Conservation (phyloP, 768 basidiomycete species). For the Tulasnella sp. region DNA sequence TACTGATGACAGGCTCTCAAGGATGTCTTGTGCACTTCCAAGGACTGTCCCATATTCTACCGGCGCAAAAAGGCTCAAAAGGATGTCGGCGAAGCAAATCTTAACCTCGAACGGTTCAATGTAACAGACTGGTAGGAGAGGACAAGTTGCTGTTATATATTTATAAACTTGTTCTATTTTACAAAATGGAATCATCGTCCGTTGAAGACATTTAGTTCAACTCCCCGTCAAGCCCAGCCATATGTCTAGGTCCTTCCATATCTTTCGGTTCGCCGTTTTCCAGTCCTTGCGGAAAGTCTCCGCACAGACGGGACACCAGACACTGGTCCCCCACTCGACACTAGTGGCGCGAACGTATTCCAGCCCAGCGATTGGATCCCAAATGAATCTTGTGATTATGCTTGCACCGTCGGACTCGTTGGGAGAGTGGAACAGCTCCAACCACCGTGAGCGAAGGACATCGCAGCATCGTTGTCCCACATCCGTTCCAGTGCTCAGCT, state of each 20-base stretch:
- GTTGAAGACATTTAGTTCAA: neutral
- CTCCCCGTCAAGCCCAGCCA: neutral
- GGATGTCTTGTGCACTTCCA: slow-evolving; percentile 95
- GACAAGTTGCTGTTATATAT: neutral
- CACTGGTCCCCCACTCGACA: no score
- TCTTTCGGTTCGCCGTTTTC: neutral
- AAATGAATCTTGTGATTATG: neutral
- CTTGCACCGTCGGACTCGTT: neutral
- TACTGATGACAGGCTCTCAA: slow-evolving; percentile 24
- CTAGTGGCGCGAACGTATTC: neutral
- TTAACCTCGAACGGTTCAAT: slow-evolving; percentile 76
- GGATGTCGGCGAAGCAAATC: slow-evolving; percentile 80
- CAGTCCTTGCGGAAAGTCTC: neutral
- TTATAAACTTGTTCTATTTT: neutral
- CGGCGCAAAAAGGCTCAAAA: slow-evolving; percentile 98
- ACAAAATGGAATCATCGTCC: neutral
- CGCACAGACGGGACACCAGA: neutral
- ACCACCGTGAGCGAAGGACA: neutral
- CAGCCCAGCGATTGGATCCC: neutral
- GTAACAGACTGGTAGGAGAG: slow-evolving; percentile 3
- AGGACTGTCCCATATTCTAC: slow-evolving; percentile 98
- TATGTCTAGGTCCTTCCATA: neutral
- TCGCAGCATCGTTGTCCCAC: neutral
- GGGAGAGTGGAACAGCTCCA: neutral
- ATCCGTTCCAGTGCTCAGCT: neutral